A percentile compares a stretch with the other conserved stretches of the same genome.
These are phyloP conservation scores for Sphenostylis stenocarpa DNA, from an alignment of 306 rosid genomes.

Conservation along the genomic window DNA sequence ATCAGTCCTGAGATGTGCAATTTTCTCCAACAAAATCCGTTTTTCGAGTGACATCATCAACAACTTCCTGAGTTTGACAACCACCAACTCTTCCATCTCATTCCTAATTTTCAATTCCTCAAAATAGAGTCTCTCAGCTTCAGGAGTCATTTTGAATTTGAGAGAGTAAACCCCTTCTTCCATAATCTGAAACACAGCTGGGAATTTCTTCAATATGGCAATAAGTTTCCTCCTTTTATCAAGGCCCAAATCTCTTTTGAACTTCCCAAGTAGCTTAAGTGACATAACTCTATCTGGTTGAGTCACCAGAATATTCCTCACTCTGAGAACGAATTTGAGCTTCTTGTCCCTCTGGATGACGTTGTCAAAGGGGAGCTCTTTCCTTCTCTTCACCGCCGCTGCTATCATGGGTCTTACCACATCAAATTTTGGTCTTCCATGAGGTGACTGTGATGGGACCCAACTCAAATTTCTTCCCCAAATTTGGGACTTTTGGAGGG, in stretches of 20 bases:
- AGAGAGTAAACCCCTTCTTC: slow-evolving; percentile 18
- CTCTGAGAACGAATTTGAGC: slow-evolving; percentile 2
- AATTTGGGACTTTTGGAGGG: not conserved
- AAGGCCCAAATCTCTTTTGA: slow-evolving; percentile 13
- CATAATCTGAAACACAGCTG: slow-evolving; percentile 11
- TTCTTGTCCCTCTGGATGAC: slow-evolving; percentile 16
- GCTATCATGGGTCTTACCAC: not conserved
- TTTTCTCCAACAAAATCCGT: slow-evolving; percentile 5
- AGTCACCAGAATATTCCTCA: slow-evolving; percentile 2
- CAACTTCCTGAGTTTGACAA: not conserved
- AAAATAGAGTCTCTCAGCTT: slow-evolving; percentile 1
- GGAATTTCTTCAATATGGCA: not conserved
- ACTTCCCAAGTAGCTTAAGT: not conserved
- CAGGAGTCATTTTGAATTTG: not conserved
- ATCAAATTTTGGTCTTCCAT: not conserved
- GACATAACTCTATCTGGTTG: slow-evolving; percentile 19
- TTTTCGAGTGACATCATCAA: slow-evolving; percentile 12
- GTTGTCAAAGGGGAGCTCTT: slow-evolving; percentile 6
- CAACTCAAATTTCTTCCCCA: slow-evolving; percentile 1
- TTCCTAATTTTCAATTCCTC: slow-evolving; percentile 1
- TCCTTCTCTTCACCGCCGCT: slow-evolving; percentile 14
- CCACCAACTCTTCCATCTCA: slow-evolving; percentile 3
- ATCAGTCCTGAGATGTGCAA: slow-evolving; percentile 1
- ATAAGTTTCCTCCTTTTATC: not conserved
- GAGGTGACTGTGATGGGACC: not conserved